phyloP scores from a whole-genome alignment of 768 basidiomycete genomes.

The Leccinum pellstonianum region DNA sequence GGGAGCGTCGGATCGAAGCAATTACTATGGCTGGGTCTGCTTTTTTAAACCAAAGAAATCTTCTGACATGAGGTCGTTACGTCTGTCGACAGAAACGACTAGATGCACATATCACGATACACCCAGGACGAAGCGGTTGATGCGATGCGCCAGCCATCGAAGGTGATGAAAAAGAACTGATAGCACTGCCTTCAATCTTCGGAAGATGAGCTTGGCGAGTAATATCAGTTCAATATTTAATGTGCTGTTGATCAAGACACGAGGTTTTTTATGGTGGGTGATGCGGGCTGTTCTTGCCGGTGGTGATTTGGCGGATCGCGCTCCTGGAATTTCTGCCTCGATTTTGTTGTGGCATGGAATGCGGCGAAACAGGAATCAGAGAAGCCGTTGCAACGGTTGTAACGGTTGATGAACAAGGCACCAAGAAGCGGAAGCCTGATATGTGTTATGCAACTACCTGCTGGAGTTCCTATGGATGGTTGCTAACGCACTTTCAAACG shows the following conservation, averaged over 20 bases:
- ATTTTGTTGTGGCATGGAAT: constrained; percentile 47
- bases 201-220: background rate
- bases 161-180: too few relatives aligned
- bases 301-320: constrained; percentile 76
- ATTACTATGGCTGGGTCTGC: too few relatives aligned
- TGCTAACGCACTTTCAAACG: constrained; percentile 60
- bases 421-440: constrained; percentile 20
- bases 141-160: too few relatives aligned
- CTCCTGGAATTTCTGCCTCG: constrained; percentile 53
- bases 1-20: too few relatives aligned
- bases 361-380: constrained; percentile 31
- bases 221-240: background rate
- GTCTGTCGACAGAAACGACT: too few relatives aligned
- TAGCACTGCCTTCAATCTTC: too few relatives aligned
- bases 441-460: constrained; percentile 49
- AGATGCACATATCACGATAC: too few relatives aligned
- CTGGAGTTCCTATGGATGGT: constrained; percentile 68
- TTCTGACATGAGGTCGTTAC: too few relatives aligned
- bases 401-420: constrained; percentile 48
- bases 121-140: too few relatives aligned
- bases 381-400: constrained; percentile 44
- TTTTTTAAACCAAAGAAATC: too few relatives aligned
- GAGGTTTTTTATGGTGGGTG: background rate
- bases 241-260: background rate
- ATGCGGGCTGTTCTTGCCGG: constrained; percentile 63